Base-by-base conservation (phyloP, 352 stramenopile genomes). In the Phytophthora litchii region DNA sequence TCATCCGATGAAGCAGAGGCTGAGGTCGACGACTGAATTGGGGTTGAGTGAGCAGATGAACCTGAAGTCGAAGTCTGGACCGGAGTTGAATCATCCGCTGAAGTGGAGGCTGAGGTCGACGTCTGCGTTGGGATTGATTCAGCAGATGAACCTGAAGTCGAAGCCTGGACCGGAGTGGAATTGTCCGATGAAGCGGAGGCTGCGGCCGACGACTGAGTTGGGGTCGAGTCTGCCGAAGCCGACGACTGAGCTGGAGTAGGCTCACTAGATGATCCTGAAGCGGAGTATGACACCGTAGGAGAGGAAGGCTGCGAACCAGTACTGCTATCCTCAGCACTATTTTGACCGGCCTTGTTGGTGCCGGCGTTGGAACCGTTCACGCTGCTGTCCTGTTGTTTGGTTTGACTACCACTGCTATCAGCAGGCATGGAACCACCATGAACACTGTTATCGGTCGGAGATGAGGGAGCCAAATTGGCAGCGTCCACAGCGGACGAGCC, bases 401-500 rank as follows among this genome's bases (percentile, higher is more conserved):
- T 45, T 25, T 55, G 29, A 12, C 35, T 54, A 25, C 32, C 40
- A n/a, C 12, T 54, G 32, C 16, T 63, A 27, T 38, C 34, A 25
- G 20, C 45, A 25, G 41, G 31, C 4, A 44, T 38, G 12, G 53
- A 68, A 17, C 48, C 45, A 14, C 43, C 21, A 20, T 54, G 16
- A 23, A 35, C 49, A 12, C 13, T 19, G 5, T 3, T 35, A 10
- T 40, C 42, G 21, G 19, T 50, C 16, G 45, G 4, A 35, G 43
- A 56, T 5, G 55, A 64, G 13, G 41, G 45, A 61, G 44, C 27
- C 10, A 43, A 54, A n/a, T 36, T 45, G n/a, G 27, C 12, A 14
- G 36, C 38, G 29, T 51, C 54, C 14, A 63, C 46, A 19, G 45
- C 27, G 14, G 58, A 56, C 29, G 48, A 53, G 12, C 43, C 35